These are phyloP conservation scores for Wickerhamiella azyma DNA, from an alignment of 805 yeast genomes.

Conservation along the genomic window DNA sequence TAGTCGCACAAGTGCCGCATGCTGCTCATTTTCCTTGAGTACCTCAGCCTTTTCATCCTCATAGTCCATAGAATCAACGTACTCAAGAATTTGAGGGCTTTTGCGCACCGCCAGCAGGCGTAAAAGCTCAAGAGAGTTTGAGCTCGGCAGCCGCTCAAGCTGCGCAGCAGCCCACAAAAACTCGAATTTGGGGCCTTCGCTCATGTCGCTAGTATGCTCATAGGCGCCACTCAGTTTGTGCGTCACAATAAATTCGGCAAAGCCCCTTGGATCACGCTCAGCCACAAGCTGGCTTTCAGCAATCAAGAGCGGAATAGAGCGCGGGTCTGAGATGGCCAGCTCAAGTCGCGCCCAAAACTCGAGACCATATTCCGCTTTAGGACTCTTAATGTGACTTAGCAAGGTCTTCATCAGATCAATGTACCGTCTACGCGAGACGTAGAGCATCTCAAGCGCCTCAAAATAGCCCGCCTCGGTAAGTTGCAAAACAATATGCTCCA, in stretches of 20 bases:
- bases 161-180: background rate
- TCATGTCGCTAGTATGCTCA: background rate
- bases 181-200: background rate
- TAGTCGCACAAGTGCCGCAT: background rate
- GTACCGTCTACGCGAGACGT: conserved; percentile 22
- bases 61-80: background rate
- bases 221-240: background rate
- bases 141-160: background rate
- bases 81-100: background rate
- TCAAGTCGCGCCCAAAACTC: background rate
- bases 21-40: background rate
- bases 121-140: background rate
- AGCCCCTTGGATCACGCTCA: background rate
- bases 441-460: conserved; percentile 45
- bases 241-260: background rate
- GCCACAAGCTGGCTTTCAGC: background rate
- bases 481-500: conserved; percentile 35
- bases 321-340: background rate
- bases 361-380: no score
- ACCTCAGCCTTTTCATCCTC: background rate
- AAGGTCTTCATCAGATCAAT: conserved; percentile 6
- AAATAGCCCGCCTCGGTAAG: conserved; percentile 43
- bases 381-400: background rate
- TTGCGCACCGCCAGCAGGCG: background rate
- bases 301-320: conserved; percentile 8